phyloP scores from a whole-genome alignment of 2,329 filamentous ascomycete species.

The Alternaria triticina region DNA sequence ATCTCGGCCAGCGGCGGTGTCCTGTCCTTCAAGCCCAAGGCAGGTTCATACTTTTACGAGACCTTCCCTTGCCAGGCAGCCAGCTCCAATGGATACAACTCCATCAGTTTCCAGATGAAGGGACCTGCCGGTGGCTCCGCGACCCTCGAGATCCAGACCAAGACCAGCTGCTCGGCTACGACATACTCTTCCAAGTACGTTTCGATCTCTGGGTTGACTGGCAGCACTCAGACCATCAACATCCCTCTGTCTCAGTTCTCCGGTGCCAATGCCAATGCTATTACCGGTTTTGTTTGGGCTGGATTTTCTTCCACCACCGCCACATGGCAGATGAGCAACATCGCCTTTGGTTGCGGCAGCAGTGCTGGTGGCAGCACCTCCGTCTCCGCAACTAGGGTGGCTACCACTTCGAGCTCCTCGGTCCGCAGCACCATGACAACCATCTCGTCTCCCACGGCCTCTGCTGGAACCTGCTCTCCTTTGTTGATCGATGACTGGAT shows the following conservation, averaged over 20 bases:
- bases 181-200: slow-evolving; percentile 54
- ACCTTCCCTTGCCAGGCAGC: slow-evolving; percentile 58
- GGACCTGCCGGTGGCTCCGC: slow-evolving; percentile 52
- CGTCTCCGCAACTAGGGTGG: background rate
- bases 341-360: slow-evolving; percentile 54
- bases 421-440: slow-evolving; percentile 5
- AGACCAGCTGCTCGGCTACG: slow-evolving; percentile 51
- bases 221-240: slow-evolving; percentile 57
- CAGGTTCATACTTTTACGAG: slow-evolving; percentile 62
- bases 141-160: slow-evolving; percentile 57
- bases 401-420: background rate
- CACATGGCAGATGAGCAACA: slow-evolving; percentile 58
- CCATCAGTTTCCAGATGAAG: slow-evolving; percentile 57
- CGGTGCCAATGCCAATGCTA: slow-evolving; percentile 58
- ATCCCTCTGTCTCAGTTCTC: slow-evolving; percentile 59
- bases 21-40: slow-evolving; percentile 59
- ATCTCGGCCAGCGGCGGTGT: slow-evolving; percentile 52
- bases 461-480: slow-evolving; percentile 49
- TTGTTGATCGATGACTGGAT: slow-evolving; percentile 66
- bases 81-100: slow-evolving; percentile 55
- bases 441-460: slow-evolving; percentile 5
- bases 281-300: slow-evolving; percentile 55
- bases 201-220: slow-evolving; percentile 57
- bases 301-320: slow-evolving; percentile 47
- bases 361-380: slow-evolving; percentile 6